A percentile compares a stretch with the other conserved stretches of the same genome.
Conservation (phyloP, 1,139 yeast species). For the Yamadazyma epiphylla region DNA sequence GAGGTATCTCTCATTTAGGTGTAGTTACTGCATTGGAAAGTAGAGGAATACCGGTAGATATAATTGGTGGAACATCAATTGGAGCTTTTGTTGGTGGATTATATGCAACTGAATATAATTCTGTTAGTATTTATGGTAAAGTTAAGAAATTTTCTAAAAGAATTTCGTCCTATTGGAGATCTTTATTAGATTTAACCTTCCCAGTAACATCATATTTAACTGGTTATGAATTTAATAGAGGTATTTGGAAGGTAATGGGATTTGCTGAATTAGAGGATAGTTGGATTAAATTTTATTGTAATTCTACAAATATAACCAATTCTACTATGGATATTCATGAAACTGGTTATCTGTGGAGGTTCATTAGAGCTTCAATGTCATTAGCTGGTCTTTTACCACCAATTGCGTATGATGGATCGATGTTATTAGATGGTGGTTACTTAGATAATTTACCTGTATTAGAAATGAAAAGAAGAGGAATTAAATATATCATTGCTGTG, state of each 20-base stretch:
- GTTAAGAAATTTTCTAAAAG: slow-evolving; percentile 84
- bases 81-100: slow-evolving; percentile 95
- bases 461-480: slow-evolving; percentile 89
- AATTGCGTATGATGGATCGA: slow-evolving; percentile 81
- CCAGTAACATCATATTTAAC: slow-evolving; percentile 94
- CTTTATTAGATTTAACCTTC: slow-evolving; percentile 77
- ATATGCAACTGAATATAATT: slow-evolving; percentile 87
- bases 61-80: slow-evolving; percentile 94
- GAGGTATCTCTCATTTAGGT: slow-evolving; percentile 92
- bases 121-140: slow-evolving; percentile 87
- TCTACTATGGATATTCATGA: slow-evolving; percentile 94
- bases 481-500: slow-evolving; percentile 85
- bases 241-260: slow-evolving; percentile 94
- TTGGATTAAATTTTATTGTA: slow-evolving; percentile 86
- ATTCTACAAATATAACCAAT: slow-evolving; percentile 94
- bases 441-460: slow-evolving; percentile 88
- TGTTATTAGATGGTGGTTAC: slow-evolving; percentile 95
- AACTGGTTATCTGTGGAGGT: slow-evolving; percentile 93
- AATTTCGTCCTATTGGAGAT: slow-evolving; percentile 83
- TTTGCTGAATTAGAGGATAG: slow-evolving; percentile 91
- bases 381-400: slow-evolving; percentile 93
- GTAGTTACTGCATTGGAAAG: slow-evolving; percentile 91
- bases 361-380: slow-evolving; percentile 94
- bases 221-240: slow-evolving; percentile 95
- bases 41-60: slow-evolving; percentile 88